Base-by-base conservation (phyloP, 192 early-diverging fungal genomes). In the Coemansia pectinata region DNA sequence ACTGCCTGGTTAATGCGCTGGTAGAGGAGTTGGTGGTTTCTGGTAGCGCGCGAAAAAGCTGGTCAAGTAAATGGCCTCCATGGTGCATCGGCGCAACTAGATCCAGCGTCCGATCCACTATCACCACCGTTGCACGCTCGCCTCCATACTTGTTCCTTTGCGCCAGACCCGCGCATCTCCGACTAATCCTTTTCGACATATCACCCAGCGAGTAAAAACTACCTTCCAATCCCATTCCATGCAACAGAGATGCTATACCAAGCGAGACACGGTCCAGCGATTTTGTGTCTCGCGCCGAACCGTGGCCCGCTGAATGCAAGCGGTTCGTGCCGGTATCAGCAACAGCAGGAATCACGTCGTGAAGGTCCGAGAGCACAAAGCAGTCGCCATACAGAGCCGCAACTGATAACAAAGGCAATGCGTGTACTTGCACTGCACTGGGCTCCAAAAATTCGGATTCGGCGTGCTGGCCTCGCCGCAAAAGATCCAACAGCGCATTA, bases 191-290 rank as follows among this genome's bases (percentile, higher is more conserved):
- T 21, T 70, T 65, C 4, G 73, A 44, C 41, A 62, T 67, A 17
- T 74, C 72, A 10, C 80, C 80, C 4, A 78, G 57, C 38, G 80
- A 83, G 23, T 83, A 83, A 53, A 73, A 83, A 12, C 34, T 57
- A 0, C 76, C 76, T 19, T 66, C 72, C 47, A 73, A 34, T 0
- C 66, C 59, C 40, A 78, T 47, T 1, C 66, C 67, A 10, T 58
- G 48, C 53, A 83, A 2, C 25, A 83, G 10, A 0, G 76, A 59
- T 2, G 44, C 65, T 33, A 83, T 47, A 17, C 68, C 74, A 42
- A 83, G 66, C 9, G 81, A 66, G 3, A 70, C 70, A 10, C 67
- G 70, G 34, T 78, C 81, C 17, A 69, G 21, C 14, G 21, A 5
- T 33, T 61, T 65, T 60, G 11, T 74, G 72, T 47, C 70, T 42